Evolutionary conservation across 2,329 filamentous ascomycete genomes (phyloP).

Genomic region (Xylariaceae sp.): DNA sequence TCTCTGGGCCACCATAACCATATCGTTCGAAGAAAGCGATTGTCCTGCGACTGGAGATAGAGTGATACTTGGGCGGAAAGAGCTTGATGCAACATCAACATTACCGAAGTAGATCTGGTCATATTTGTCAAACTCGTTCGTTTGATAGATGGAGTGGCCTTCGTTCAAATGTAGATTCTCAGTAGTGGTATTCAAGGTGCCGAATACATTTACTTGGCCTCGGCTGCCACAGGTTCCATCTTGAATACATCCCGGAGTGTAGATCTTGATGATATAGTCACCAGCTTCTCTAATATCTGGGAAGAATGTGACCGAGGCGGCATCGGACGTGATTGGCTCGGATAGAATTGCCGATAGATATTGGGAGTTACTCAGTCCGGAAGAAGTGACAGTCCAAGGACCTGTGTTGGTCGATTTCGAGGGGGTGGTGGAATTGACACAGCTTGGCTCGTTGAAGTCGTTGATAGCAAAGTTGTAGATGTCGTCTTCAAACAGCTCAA

Average conservation of each 20-base stretch:
- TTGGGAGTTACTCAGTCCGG: conserved; percentile 63
- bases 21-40: conserved; percentile 43
- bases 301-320: conserved; percentile 67
- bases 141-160: conserved; percentile 69
- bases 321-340: conserved; percentile 49
- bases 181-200: conserved; percentile 53
- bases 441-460: conserved; percentile 82
- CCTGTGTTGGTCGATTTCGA: conserved; percentile 67
- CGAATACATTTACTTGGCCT: conserved; percentile 78
- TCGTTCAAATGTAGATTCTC: conserved; percentile 40
- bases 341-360: conserved; percentile 68
- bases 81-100: conserved; percentile 66
- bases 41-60: conserved; percentile 65
- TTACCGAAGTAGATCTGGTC: conserved; percentile 84
- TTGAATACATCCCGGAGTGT: conserved; percentile 82
- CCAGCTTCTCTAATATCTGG: conserved; percentile 85
- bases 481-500: conserved; percentile 81
- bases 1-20: conserved; percentile 84
- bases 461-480: conserved; percentile 81
- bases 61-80: conserved; percentile 76
- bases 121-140: conserved; percentile 95
- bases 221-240: conserved; percentile 71
- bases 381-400: conserved; percentile 66
- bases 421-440: conserved; percentile 57
- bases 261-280: conserved; percentile 86